These are phyloP conservation scores for Lecanoromycetidae sp. DNA, from an alignment of 2,329 filamentous ascomycete genomes.

Conservation along the genomic window DNA sequence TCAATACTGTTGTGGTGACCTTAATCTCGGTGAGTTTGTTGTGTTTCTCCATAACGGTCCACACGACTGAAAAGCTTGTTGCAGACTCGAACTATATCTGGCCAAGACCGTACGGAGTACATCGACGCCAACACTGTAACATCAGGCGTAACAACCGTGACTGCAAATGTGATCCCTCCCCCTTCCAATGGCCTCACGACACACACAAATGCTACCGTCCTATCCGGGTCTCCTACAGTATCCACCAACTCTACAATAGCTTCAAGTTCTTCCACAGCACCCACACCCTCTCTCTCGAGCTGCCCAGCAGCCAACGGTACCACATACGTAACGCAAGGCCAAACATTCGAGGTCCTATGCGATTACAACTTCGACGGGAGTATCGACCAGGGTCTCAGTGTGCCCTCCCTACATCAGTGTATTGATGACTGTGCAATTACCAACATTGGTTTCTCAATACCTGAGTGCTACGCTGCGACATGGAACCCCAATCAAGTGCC, in stretches of 20 bases:
- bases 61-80: neutral
- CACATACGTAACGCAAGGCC: constrained; percentile 1
- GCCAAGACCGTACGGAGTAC: too few relatives aligned
- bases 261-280: neutral
- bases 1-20: too few relatives aligned
- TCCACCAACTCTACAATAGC: neutral
- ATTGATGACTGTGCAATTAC: constrained; percentile 5
- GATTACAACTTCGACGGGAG: constrained; percentile 5
- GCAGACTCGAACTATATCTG: neutral
- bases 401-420: constrained; percentile 5
- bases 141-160: neutral
- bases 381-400: constrained; percentile 2
- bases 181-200: neutral
- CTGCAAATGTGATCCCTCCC: neutral
- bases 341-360: constrained; percentile 10
- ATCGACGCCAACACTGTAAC: too few relatives aligned
- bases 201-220: neutral
- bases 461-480: constrained; percentile 5
- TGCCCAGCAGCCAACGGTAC: constrained; percentile 11
- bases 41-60: too few relatives aligned
- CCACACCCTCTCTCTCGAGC: neutral
- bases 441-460: constrained; percentile 12
- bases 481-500: neutral
- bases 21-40: too few relatives aligned
- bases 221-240: neutral